A percentile compares a stretch with the other conserved stretches of the same genome.
Conservation (phyloP, 306 rosid species). For the Quillaja saponaria region DNA sequence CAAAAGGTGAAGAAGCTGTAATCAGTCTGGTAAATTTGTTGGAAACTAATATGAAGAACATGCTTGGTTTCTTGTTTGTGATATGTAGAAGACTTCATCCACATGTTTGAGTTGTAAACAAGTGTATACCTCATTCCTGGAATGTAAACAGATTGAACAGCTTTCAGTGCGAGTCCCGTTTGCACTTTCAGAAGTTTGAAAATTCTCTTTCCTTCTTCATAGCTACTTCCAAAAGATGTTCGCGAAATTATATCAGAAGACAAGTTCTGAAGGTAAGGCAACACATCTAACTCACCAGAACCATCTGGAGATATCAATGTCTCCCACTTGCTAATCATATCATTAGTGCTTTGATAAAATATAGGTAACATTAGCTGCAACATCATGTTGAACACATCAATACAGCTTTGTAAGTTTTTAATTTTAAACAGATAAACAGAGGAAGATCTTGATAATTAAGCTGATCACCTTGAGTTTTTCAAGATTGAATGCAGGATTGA, state of each 20-base stretch:
- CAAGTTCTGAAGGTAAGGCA: slow-evolving; percentile 34
- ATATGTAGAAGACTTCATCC: too few species aligned
- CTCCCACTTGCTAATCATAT: slow-evolving; percentile 42
- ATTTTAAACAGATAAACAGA: too few species aligned
- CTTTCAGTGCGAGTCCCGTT: not conserved
- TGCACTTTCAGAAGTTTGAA: not conserved
- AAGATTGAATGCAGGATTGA: too few species aligned
- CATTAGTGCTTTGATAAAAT: slow-evolving; percentile 25
- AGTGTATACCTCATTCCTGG: not conserved
- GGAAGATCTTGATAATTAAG: too few species aligned
- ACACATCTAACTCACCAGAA: slow-evolving; percentile 32
- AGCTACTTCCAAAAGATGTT: slow-evolving; percentile 8
- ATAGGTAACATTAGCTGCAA: slow-evolving; percentile 20
- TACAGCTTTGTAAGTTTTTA: too few species aligned
- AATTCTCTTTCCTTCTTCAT: not conserved
- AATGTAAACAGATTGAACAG: not conserved
- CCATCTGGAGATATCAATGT: not conserved
- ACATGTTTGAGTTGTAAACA: too few species aligned
- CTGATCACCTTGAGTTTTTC: slow-evolving; percentile 41
- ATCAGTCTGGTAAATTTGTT: not conserved
- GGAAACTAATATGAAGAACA: not conserved
- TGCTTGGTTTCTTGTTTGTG: too few species aligned
- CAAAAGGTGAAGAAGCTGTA: not conserved
- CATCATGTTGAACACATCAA: too few species aligned
- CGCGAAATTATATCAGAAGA: not conserved